These are phyloP conservation scores for Orbilia brochopaga DNA, from an alignment of 2,329 filamentous ascomycete species.

Conservation along the genomic window DNA sequence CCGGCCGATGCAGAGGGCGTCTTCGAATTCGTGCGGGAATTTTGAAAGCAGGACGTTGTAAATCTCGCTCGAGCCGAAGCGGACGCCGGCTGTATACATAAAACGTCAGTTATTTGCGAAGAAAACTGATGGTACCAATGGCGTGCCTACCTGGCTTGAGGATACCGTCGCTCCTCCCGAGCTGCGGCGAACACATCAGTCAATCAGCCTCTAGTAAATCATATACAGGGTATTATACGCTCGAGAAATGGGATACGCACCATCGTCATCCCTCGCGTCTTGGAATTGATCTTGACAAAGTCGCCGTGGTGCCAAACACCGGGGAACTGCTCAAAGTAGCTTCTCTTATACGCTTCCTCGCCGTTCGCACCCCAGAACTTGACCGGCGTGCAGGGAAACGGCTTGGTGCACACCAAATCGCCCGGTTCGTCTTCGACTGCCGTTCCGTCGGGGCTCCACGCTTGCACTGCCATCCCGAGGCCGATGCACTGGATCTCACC, in stretches of 20 bases:
- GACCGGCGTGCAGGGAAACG: constrained; percentile 90
- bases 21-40: constrained; percentile 78
- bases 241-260: constrained; percentile 66
- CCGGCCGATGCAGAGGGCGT: constrained; percentile 85
- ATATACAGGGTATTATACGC: background rate
- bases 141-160: constrained; percentile 72
- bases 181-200: constrained; percentile 10
- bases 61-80: constrained; percentile 93
- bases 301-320: constrained; percentile 90
- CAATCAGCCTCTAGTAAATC: background rate
- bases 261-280: constrained; percentile 83
- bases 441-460: constrained; percentile 63
- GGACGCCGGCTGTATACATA: constrained; percentile 67
- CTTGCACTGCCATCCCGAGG: constrained; percentile 76
- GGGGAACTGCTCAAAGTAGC: constrained; percentile 86
- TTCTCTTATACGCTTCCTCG: constrained; percentile 76
- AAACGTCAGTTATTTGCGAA: too few relatives aligned
- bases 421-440: constrained; percentile 70
- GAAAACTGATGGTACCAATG: too few relatives aligned
- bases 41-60: constrained; percentile 90
- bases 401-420: constrained; percentile 82
- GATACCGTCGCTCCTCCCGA: constrained; percentile 77
- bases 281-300: constrained; percentile 75
- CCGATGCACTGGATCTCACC: constrained; percentile 80
- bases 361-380: constrained; percentile 81